Evolutionary conservation across 2,329 filamentous ascomycete species (phyloP), one percentile per base, ranked within the genome.

Genomic region (Alternaria gansuensis): DNA sequence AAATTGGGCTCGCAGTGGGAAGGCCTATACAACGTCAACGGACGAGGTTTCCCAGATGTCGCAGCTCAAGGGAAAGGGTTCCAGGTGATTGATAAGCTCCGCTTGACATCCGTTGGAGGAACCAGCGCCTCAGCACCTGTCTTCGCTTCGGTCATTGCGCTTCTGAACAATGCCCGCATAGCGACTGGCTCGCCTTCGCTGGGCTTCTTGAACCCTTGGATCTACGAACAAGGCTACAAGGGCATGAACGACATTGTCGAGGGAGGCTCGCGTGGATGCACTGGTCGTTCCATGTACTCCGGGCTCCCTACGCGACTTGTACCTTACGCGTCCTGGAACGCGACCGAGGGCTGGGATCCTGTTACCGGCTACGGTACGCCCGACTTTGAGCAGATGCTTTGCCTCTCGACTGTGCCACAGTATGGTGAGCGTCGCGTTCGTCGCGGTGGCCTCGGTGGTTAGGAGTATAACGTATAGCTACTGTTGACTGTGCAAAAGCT

Each of bases 341-440:
- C 82, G 23, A 82, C 80, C 0, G 60, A 69, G 29, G 82, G 81
- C 2, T 84, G 82, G 82, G 82, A 84, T 68, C 81, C 82, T 1
- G 81, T 79, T 5, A 83, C 82, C 13, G 82, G 82, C 0, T 70
- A 75, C 33, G 76, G 76, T 5, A 78, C 76, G 28, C 76, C 76
- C 0, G 69, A 77, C 45, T 77, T 78, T 52, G 66, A 66, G 45
- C 68, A 74, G 62, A 62, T 79, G 45, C 63, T 77, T 29, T 61
- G 70, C 57, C 59, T 77, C 17, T 60, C 61, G n/a, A 46, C n/a
- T 11, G 28, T n/a, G 46, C 52, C 65, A 26, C 58, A 60, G 4
- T 66, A 73, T 26, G 58, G 58, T 29, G 54, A 63, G 37, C 60
- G 64, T 34, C 60, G 65, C 11, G 63, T 64, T 43, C 46, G 46